Conservation (phyloP, 495 filamentous ascomycete species). For the Zalerion maritima region DNA sequence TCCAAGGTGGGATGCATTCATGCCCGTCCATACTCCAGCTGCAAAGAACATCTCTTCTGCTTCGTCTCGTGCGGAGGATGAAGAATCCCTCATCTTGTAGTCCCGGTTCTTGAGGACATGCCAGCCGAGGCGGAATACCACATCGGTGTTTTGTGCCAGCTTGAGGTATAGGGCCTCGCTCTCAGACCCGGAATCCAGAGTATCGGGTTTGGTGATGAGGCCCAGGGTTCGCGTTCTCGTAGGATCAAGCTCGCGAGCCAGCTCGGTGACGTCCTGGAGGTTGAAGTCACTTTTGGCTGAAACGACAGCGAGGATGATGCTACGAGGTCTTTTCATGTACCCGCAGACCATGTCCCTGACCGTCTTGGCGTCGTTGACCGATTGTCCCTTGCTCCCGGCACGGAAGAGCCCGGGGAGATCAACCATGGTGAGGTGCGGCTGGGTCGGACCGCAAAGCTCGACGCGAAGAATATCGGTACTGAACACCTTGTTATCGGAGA, state of each 20-base stretch:
- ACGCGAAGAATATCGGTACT: constrained; percentile 52
- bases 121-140: constrained; percentile 53
- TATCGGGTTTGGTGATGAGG: constrained; percentile 76
- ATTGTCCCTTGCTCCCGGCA: constrained; percentile 33
- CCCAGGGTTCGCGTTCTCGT: constrained; percentile 65
- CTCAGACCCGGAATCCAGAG: constrained; percentile 28
- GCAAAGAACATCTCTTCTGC: constrained; percentile 29
- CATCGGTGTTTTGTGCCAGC: constrained; percentile 44
- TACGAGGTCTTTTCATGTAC: constrained; percentile 46
- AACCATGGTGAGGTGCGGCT: constrained; percentile 52
- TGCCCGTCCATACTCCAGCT: constrained; percentile 23
- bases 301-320: constrained; percentile 51
- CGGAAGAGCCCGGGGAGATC: constrained; percentile 54
- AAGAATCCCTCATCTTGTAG: constrained; percentile 28
- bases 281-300: constrained; percentile 49
- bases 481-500: constrained; percentile 32
- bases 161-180: constrained; percentile 37
- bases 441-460: constrained; percentile 47
- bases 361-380: constrained; percentile 31
- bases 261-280: constrained; percentile 49
- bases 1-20: constrained; percentile 15
- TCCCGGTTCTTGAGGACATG: constrained; percentile 52
- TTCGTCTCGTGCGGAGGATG: constrained; percentile 22
- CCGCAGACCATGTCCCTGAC: constrained; percentile 36
- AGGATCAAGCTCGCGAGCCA: constrained; percentile 59